phyloP scores from a whole-genome alignment of 73 alveolate species.

The Paramecium sonneborni region DNA sequence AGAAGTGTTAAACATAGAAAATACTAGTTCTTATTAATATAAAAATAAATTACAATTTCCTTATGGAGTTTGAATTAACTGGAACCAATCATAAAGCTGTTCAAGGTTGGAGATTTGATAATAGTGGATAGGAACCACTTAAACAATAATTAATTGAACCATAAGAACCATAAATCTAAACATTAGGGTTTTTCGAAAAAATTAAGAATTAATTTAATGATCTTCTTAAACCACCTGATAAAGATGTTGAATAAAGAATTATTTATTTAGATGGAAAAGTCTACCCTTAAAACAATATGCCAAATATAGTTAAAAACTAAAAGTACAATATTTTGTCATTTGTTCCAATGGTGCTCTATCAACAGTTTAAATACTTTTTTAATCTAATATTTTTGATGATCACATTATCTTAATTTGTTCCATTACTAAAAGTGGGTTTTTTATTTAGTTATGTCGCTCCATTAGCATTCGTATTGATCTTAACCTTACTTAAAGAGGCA shows the following conservation, averaged over 20 bases:
- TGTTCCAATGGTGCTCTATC: slow-evolving; percentile 70
- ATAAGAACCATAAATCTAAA: not conserved
- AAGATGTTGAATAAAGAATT: slow-evolving; percentile 57
- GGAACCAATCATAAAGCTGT: slow-evolving; percentile 17
- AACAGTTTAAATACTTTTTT: slow-evolving; percentile 73
- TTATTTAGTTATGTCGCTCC: slow-evolving; percentile 93
- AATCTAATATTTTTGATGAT: slow-evolving; percentile 74
- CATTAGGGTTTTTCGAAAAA: slow-evolving; percentile 31
- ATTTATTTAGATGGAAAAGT: slow-evolving; percentile 67
- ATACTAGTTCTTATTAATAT: not conserved
- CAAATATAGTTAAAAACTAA: slow-evolving; percentile 70
- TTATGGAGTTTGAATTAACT: slow-evolving; percentile 31
- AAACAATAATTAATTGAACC: slow-evolving; percentile 37
- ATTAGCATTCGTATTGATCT: slow-evolving; percentile 85
- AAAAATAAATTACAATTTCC: not conserved
- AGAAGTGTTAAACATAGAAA: not conserved
- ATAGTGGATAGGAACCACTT: not conserved
- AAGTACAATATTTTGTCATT: slow-evolving; percentile 73
- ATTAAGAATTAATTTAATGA: slow-evolving; percentile 32
- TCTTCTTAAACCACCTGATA: slow-evolving; percentile 47
- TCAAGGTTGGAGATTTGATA: slow-evolving; percentile 28
- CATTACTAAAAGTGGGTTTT: slow-evolving; percentile 75
- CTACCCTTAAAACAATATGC: slow-evolving; percentile 53
- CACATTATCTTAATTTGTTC: slow-evolving; percentile 70
- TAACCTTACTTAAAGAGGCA: slow-evolving; percentile 92